phyloP scores from a whole-genome alignment of 768 basidiomycete genomes.

The Leccinum arenicola region DNA sequence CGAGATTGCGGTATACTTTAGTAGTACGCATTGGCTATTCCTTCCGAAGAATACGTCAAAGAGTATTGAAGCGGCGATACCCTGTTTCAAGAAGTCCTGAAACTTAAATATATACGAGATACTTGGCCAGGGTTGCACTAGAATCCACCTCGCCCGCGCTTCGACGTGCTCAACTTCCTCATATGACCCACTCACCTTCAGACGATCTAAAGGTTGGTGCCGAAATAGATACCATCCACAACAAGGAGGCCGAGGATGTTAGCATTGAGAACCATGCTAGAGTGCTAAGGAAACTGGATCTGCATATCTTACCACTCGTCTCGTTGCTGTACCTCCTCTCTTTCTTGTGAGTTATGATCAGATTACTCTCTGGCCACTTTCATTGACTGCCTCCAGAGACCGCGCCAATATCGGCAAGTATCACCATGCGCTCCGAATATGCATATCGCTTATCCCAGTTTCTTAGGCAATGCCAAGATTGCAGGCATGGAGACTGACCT shows the following conservation, averaged over 20 bases:
- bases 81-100: background rate
- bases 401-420: slow-evolving; percentile 43
- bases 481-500: slow-evolving; percentile 45
- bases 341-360: background rate
- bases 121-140: background rate
- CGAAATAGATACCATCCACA: slow-evolving; percentile 1
- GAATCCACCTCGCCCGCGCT: background rate
- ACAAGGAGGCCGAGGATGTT: slow-evolving; percentile 9
- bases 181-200: slow-evolving; percentile 5
- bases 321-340: background rate
- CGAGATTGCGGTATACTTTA: background rate
- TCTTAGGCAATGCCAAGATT: slow-evolving; percentile 41
- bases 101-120: background rate
- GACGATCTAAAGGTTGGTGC: background rate
- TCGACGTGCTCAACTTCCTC: background rate
- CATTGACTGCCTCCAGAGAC: slow-evolving; percentile 30
- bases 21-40: background rate
- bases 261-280: background rate
- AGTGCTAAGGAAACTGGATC: background rate
- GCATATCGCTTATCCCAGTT: slow-evolving; percentile 3
- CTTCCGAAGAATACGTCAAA: background rate
- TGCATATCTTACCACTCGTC: background rate
- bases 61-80: background rate
- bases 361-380: background rate
- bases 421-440: background rate